Evolutionary conservation across 2,329 filamentous ascomycete genomes (phyloP).

Genomic region (Nothopassalora personata): DNA sequence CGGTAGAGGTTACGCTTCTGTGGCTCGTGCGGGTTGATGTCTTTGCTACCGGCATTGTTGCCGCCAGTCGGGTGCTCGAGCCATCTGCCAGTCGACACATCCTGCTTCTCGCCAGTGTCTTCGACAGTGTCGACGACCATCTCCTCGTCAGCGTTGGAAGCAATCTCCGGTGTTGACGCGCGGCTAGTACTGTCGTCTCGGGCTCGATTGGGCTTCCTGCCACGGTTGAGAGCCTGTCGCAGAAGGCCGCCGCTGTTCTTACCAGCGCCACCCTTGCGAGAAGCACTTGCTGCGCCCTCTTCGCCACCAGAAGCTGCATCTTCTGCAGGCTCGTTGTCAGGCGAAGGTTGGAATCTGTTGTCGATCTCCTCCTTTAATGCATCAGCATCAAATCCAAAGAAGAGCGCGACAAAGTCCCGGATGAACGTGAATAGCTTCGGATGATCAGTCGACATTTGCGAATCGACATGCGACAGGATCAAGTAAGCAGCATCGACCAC

Average conservation of each 20-base stretch:
- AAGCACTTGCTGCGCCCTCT: conserved; percentile 63
- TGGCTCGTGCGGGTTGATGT: conserved; percentile 69
- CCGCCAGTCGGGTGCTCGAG: conserved; percentile 54
- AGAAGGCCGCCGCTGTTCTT: conserved; percentile 66
- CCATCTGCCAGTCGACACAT: conserved; percentile 62
- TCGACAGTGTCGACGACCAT: conserved; percentile 45
- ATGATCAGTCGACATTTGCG: conserved; percentile 39
- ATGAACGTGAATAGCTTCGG: conserved; percentile 44
- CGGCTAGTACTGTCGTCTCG: conserved; percentile 81
- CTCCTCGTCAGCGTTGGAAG: conserved; percentile 73
- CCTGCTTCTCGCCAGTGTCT: conserved; percentile 42
- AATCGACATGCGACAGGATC: conserved; percentile 41
- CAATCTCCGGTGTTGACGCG: conserved; percentile 79
- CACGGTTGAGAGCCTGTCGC: conserved; percentile 78
- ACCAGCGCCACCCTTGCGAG: conserved; percentile 45
- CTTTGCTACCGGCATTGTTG: conserved; percentile 54
- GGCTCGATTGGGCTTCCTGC: conserved; percentile 62
- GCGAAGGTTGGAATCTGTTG: conserved; percentile 35
- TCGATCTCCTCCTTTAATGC: conserved; percentile 65
- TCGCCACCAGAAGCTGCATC: conserved; percentile 59
- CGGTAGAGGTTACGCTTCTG: conserved; percentile 79
- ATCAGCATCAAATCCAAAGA: conserved; percentile 45
- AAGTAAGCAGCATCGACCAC: conserved; percentile 47
- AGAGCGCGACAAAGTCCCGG: conserved; percentile 46
- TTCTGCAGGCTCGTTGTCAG: conserved; percentile 70